Evolutionary conservation across 1,284 basidiomycete genomes (phyloP).

Genomic region (Microbotryum intermedium): DNA sequence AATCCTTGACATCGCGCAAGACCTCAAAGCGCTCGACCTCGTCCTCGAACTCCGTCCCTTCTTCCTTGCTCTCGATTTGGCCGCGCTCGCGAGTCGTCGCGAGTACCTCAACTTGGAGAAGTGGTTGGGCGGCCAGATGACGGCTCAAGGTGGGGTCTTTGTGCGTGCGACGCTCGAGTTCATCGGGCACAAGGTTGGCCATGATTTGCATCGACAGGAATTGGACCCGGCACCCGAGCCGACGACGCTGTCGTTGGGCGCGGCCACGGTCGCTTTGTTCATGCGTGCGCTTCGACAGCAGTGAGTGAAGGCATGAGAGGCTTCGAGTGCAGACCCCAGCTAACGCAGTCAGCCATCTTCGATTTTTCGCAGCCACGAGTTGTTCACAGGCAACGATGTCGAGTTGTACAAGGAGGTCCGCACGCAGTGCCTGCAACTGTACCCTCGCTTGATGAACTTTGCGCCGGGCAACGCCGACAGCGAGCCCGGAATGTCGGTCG

Average conservation of each 20-base stretch:
- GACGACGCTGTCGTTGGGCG: conserved; percentile 70
- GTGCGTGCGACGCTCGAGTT: conserved; percentile 78
- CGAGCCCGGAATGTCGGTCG: conserved; percentile 85
- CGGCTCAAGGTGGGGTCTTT: conserved; percentile 71
- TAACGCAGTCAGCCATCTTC: too few relatives aligned
- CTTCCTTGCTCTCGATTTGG: conserved; percentile 77
- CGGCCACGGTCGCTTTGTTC: conserved; percentile 83
- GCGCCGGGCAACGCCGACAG: conserved; percentile 67
- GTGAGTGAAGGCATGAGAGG: too few relatives aligned
- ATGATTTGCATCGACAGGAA: conserved; percentile 70
- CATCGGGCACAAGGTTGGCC: conserved; percentile 81
- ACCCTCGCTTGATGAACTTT: conserved; percentile 95
- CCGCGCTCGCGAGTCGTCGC: conserved; percentile 79
- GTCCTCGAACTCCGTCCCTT: conserved; percentile 78
- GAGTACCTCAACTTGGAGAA: conserved; percentile 94
- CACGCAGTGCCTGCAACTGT: conserved; percentile 86
- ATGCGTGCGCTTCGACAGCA: conserved; percentile 73
- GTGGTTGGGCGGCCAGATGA: conserved; percentile 84
- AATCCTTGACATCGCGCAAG: conserved; percentile 89
- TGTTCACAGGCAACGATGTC: conserved; percentile 57
- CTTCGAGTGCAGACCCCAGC: too few relatives aligned
- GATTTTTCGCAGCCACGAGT: conserved; percentile 43
- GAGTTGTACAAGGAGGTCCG: conserved; percentile 86
- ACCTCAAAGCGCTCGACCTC: conserved; percentile 84
- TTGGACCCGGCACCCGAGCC: conserved; percentile 56